Evolutionary conservation across 257 asterid genomes (phyloP).

Genomic region (Solanum chiquidenum): DNA sequence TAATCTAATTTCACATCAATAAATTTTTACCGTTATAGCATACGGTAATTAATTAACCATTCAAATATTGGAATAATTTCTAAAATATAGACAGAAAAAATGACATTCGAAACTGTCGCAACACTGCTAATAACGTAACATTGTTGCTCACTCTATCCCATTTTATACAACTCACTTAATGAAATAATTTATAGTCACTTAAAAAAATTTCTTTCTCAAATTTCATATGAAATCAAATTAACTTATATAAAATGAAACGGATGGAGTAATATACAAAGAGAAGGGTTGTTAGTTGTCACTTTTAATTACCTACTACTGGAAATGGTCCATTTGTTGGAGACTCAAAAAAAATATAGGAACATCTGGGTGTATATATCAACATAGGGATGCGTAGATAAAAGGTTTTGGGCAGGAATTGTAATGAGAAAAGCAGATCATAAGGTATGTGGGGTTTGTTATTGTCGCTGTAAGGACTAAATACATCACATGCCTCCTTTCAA

Average conservation of each 20-base stretch:
- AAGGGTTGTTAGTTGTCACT: not conserved
- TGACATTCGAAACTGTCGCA: not conserved
- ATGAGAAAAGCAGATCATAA: not conserved
- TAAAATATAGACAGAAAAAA: not conserved
- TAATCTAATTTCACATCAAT: not conserved
- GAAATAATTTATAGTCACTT: too few relatives aligned
- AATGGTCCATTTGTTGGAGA: not conserved
- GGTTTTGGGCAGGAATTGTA: not conserved
- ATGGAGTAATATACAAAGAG: too few relatives aligned
- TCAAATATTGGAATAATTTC: not conserved
- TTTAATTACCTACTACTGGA: not conserved
- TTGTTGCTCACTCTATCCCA: too few relatives aligned
- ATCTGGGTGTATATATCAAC: not conserved
- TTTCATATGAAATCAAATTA: too few relatives aligned
- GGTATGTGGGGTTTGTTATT: not conserved
- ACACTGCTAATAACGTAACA: not conserved
- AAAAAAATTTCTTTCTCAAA: too few relatives aligned
- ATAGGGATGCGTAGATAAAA: not conserved
- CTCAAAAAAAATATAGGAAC: not conserved
- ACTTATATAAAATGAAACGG: too few relatives aligned
- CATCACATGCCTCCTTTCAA: not conserved
- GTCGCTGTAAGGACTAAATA: not conserved
- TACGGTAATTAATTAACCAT: not conserved
- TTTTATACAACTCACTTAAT: too few relatives aligned
- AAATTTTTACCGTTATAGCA: not conserved